Evolutionary conservation across 2,329 filamentous ascomycete species (phyloP), one percentile per base, ranked within the genome.

Genomic region (Cytospora paraplurivora): DNA sequence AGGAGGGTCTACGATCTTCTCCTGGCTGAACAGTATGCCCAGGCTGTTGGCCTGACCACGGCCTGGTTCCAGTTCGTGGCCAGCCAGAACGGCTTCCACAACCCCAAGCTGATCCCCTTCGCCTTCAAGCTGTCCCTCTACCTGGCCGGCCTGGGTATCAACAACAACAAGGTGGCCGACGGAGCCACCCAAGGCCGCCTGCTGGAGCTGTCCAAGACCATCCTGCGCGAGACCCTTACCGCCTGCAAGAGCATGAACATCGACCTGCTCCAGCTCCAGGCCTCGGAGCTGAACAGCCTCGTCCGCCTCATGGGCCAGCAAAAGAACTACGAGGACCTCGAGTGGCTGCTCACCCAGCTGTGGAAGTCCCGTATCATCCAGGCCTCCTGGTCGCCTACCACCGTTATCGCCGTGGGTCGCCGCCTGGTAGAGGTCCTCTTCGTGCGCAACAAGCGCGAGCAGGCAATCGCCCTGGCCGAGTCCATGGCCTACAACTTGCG

Each of bases 101-200:
- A 64, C 37, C 50, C 64, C n/a, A 52, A 54, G 64, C 64, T 57
- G 17, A 66, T 66, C 52, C 57, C 64, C 41, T 66, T 64, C 57
- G 62, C 64, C 38, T 66, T 66, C 64, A 66, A 66, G 62, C 41
- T 66, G 51, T 66, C 64, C 12, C 57, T 66, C 13, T 66, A 66
- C 54, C 62, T 66, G 34, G 64, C 64, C 44, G 64, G 64, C 19
- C 58, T 66, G 7, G 64, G 64, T 6, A 66, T 71, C 47, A 72
- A 71, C 59, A 69, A 69, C 38, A 74, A 72, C 63, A 69, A 68
- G 55, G 65, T 66, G 13, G 61, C 62, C 15, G 69, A 70, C 41
- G 58, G 57, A 54, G 49, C 37, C 62, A 59, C 64, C 54, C 64
- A 66, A 50, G 49, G 27, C 57, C 64, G 64, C 58, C 55, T 66